Evolutionary conservation across 2,329 filamentous ascomycete genomes (phyloP).

Genomic region (Talaromyces albobiverticillius): DNA sequence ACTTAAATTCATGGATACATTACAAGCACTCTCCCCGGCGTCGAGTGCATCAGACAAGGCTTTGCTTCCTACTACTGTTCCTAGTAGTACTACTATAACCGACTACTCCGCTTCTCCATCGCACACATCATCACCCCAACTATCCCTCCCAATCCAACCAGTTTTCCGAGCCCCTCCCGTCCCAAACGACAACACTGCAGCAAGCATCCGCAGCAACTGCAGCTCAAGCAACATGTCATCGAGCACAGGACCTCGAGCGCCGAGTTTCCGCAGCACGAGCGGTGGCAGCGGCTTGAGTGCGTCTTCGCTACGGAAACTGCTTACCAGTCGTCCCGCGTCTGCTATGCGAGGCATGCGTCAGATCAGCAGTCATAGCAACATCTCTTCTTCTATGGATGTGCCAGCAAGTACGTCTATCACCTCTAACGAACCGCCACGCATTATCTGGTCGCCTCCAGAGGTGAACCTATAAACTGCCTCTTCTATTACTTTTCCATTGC

Average conservation of each 20-base stretch:
- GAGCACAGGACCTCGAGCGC: constrained; percentile 25
- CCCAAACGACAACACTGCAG: background rate
- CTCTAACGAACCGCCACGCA: constrained; percentile 30
- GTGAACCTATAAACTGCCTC: constrained; percentile 25
- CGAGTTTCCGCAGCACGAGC: constrained; percentile 34
- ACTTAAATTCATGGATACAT: constrained; percentile 6
- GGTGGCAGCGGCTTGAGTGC: constrained; percentile 26
- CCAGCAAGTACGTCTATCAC: constrained; percentile 27
- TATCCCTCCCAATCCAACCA: constrained; percentile 3
- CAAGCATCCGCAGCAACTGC: constrained; percentile 35
- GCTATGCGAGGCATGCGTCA: constrained; percentile 15
- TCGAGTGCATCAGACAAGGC: constrained; percentile 18
- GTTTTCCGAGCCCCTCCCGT: background rate
- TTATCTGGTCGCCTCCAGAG: constrained; percentile 38
- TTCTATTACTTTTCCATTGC: background rate
- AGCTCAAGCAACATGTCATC: constrained; percentile 37
- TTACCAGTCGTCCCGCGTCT: constrained; percentile 25
- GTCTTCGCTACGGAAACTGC: constrained; percentile 35
- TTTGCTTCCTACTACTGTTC: constrained; percentile 17
- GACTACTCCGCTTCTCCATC: background rate
- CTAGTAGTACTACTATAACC: background rate
- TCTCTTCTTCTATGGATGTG: constrained; percentile 23
- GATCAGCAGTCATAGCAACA: constrained; percentile 20
- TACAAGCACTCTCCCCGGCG: constrained; percentile 26
- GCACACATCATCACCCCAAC: constrained; percentile 1